Conservation (phyloP, 75 land plant genomes). For the Cunninghamia lanceolata region DNA sequence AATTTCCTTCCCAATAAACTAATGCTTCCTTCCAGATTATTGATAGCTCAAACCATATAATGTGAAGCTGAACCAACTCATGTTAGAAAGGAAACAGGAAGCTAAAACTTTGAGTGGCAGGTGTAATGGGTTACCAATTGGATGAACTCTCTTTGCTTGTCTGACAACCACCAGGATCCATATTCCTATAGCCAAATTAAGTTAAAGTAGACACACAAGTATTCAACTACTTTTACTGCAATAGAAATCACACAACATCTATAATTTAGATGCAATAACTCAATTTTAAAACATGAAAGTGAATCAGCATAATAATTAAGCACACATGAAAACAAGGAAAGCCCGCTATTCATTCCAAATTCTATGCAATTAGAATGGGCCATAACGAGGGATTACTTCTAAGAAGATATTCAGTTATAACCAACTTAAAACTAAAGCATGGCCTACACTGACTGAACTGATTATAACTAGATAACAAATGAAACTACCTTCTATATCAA, state of each 20-base stretch:
- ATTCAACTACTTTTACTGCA: background rate
- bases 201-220: background rate
- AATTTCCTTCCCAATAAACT: too few species aligned
- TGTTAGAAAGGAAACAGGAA: too few species aligned
- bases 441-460: constrained; percentile 2
- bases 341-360: background rate
- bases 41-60: too few species aligned
- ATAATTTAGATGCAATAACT: background rate
- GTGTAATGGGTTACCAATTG: too few species aligned
- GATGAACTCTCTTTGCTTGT: too few species aligned
- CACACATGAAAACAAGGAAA: background rate
- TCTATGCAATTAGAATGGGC: background rate
- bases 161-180: too few species aligned
- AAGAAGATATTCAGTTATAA: background rate
- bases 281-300: background rate
- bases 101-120: too few species aligned
- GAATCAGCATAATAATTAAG: background rate
- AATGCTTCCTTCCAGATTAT: too few species aligned
- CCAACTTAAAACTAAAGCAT: background rate
- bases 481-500: constrained; percentile 2
- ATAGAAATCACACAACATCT: background rate
- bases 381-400: background rate
- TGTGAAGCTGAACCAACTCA: too few species aligned
- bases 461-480: background rate
- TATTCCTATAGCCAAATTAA: too few species aligned